These are phyloP conservation scores for Zygnema circumcarinatum DNA, from an alignment of 139 green algal species.

Conservation along the genomic window DNA sequence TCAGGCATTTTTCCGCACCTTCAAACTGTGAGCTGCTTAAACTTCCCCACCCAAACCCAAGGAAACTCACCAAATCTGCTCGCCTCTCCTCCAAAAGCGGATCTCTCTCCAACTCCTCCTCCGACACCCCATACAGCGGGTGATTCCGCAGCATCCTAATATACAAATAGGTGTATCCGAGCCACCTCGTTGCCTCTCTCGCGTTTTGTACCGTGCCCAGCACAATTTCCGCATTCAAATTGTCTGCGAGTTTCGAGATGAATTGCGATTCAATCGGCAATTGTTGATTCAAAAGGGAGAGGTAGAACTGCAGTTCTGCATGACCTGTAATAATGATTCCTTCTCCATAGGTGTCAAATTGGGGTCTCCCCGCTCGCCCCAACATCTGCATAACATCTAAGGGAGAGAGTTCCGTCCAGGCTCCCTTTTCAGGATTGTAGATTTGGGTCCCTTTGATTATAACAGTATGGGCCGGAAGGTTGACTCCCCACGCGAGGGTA, in stretches of 20 bases:
- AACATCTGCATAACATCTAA: constrained; percentile 99
- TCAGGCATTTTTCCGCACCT: too few species aligned
- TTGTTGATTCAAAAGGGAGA: constrained; percentile 97
- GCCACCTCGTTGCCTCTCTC: constrained; percentile 58
- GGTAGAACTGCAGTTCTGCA: constrained; percentile 97
- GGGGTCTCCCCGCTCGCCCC: constrained; percentile 90
- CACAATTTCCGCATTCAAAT: constrained; percentile 96
- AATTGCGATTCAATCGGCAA: constrained; percentile 97
- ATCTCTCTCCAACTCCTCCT: constrained; percentile 81
- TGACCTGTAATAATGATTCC: constrained; percentile 96
- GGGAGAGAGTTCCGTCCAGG: constrained; percentile 89
- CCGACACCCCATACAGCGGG: constrained; percentile 85
- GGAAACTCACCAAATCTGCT: constrained; percentile 78
- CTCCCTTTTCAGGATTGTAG: constrained; percentile 92
- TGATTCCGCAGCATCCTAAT: constrained; percentile 95
- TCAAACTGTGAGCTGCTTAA: too few species aligned
- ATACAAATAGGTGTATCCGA: constrained; percentile 87
- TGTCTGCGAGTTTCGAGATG: constrained; percentile 84
- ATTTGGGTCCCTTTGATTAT: constrained; percentile 99
- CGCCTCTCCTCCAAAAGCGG: constrained; percentile 81
- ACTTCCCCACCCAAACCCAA: too few species aligned
- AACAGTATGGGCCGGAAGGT: constrained; percentile 97
- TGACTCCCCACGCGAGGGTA: constrained; percentile 98
- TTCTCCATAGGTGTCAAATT: constrained; percentile 95
- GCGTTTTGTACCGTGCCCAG: constrained; percentile 75